Evolutionary conservation across 352 stramenopile species (phyloP).

Genomic region (Globisporangium camurandrum): DNA sequence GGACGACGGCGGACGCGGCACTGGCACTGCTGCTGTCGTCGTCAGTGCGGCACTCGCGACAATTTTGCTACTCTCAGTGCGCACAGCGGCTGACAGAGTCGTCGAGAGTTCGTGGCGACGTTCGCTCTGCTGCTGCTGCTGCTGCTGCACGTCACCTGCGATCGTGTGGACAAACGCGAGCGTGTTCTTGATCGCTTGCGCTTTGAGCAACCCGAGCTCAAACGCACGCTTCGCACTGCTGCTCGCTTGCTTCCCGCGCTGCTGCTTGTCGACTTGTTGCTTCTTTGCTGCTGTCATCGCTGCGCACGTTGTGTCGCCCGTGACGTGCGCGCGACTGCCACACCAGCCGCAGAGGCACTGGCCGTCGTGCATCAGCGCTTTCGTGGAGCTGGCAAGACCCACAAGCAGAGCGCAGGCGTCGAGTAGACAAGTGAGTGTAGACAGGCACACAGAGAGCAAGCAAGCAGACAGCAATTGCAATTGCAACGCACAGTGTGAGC

Average conservation of each 20-base stretch:
- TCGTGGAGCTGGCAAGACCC: constrained; percentile 40
- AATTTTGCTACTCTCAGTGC: no score
- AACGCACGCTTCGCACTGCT: constrained; percentile 14
- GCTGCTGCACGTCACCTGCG: constrained; percentile 13
- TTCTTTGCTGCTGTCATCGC: constrained; percentile 43
- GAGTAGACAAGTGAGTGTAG: background rate
- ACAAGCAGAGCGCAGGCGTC: background rate
- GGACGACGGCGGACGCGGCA: background rate
- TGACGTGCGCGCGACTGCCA: constrained; percentile 64
- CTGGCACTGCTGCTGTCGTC: background rate
- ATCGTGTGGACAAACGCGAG: constrained; percentile 30
- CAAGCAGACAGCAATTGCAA: constrained; percentile 1
- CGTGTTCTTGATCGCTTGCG: constrained; percentile 40
- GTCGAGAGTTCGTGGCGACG: background rate
- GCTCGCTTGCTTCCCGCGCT: constrained; percentile 30
- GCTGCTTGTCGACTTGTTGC: constrained; percentile 46
- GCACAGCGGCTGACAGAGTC: no score
- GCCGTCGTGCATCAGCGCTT: constrained; percentile 81
- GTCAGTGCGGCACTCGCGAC: background rate
- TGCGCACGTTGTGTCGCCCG: constrained; percentile 38
- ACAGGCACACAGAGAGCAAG: background rate
- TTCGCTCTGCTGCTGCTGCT: no score
- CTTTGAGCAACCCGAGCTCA: constrained; percentile 27
- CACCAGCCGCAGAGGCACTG: constrained; percentile 79
- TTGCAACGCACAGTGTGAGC: constrained; percentile 44